These are phyloP conservation scores for Cercospora sp. DNA, from an alignment of 2,329 filamentous ascomycete genomes.

Conservation along the genomic window DNA sequence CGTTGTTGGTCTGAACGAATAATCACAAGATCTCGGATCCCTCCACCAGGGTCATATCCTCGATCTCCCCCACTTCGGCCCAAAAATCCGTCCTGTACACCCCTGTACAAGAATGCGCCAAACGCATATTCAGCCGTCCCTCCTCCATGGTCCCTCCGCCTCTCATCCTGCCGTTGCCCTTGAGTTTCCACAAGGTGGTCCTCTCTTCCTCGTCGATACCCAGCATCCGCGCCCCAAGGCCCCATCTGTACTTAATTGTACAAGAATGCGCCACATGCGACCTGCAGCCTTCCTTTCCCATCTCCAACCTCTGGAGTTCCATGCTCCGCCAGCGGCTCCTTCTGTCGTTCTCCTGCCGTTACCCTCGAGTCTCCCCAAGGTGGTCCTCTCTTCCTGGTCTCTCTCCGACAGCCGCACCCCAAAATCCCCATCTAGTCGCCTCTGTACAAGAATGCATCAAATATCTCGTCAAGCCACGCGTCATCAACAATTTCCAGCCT, in stretches of 20 bases:
- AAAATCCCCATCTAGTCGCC: background rate
- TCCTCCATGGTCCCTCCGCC: background rate
- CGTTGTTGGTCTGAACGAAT: background rate
- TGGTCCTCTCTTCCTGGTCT: background rate
- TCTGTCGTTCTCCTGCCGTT: background rate
- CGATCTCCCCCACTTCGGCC: background rate
- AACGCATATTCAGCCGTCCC: background rate
- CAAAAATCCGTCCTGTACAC: background rate
- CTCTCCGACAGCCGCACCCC: background rate
- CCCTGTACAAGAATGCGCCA: background rate
- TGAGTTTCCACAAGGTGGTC: background rate
- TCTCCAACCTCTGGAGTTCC: no score
- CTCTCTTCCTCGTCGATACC: background rate
- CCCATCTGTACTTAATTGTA: no score
- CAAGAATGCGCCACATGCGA: no score
- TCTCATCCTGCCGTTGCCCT: background rate
- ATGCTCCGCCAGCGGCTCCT: no score
- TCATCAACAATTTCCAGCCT: background rate
- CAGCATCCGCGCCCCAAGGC: background rate
- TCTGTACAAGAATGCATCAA: background rate
- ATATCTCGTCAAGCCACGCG: background rate
- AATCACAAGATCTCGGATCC: background rate
- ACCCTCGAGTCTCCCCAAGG: background rate
- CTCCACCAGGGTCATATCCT: background rate
- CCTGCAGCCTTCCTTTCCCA: no score